phyloP scores from a whole-genome alignment of 2,329 filamentous ascomycete species.

The Pseudogymnoascus sp. region DNA sequence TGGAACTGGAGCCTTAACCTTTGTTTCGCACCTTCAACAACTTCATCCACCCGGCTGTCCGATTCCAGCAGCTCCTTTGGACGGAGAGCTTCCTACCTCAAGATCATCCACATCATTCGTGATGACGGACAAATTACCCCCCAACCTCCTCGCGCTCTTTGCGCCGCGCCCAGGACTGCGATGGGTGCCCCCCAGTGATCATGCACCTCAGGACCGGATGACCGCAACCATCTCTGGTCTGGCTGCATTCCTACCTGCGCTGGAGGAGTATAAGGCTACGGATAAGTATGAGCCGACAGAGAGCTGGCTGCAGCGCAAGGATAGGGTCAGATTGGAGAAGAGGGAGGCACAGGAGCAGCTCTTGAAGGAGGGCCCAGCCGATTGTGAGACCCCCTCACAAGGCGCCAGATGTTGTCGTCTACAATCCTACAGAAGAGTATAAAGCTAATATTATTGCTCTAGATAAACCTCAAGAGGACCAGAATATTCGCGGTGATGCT shows the following conservation, averaged over 20 bases:
- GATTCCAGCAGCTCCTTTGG: background rate
- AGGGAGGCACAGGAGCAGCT: slow-evolving; percentile 56
- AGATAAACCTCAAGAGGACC: slow-evolving; percentile 80
- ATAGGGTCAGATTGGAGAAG: slow-evolving; percentile 78
- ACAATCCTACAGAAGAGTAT: background rate
- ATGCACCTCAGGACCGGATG: slow-evolving; percentile 73
- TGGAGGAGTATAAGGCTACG: slow-evolving; percentile 71
- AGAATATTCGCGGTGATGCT: slow-evolving; percentile 84
- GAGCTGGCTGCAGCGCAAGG: slow-evolving; percentile 84
- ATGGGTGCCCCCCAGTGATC: slow-evolving; percentile 78
- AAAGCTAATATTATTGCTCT: slow-evolving; percentile 11
- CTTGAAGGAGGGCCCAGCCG: slow-evolving; percentile 25
- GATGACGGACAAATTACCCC: slow-evolving; percentile 97
- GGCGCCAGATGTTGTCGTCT: background rate
- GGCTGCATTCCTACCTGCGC: slow-evolving; percentile 64
- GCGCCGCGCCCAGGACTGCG: slow-evolving; percentile 86
- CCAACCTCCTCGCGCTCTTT: slow-evolving; percentile 88
- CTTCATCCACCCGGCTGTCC: background rate
- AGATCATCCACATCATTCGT: background rate
- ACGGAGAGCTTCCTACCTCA: background rate
- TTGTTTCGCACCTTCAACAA: background rate
- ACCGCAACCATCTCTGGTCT: slow-evolving; percentile 69
- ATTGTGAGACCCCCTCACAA: slow-evolving; percentile 20
- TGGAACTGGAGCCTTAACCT: background rate
- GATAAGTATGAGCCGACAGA: slow-evolving; percentile 76